Evolutionary conservation across 108 stramenopile species (phyloP), one percentile per base, ranked within the genome.

Genomic region (Halocafeteria seosinensis): DNA sequence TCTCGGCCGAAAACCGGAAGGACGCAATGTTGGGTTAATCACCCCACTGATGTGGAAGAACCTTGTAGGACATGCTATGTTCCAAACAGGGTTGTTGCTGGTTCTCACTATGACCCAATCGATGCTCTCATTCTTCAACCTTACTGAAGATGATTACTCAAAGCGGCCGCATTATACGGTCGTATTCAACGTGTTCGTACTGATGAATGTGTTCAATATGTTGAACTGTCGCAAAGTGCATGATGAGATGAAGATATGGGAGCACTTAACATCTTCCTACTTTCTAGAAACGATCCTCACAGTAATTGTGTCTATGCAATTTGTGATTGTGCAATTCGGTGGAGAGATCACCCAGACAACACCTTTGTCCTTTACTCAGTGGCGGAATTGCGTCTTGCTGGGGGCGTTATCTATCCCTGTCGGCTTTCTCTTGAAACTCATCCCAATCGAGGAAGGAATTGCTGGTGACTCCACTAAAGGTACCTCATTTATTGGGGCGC

Each of bases 161-260:
- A n/a, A n/a, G n/a, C n/a, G n/a, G n/a, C n/a, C n/a, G n/a, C 68
- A 69, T 37, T 3, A 3, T 26, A 53, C 68, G 13, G 17, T 63
- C 68, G 55, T 69, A 23, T 69, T 69, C 47, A 69, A 69, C 62
- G 47, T 38, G 17, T 69, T 69, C 63, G 47, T 69, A 32, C 55
- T 69, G 37, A 31, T 31, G 37, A 4, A 63, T 23, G 38, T 69
- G 6, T 63, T 63, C 35, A 69, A 69, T 37, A 37, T 47, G 29
- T 42, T 30, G 31, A 38, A 4, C 52, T 13, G 37, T 32, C 27
- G 52, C 50, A 69, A 50, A 26, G 5, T 69, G 47, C 37, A 50
- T 52, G 63, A 64, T 37, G 68, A 69, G 50, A 50, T 1, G 35
- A 53, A 63, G 37, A 11, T 38, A 36, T 63, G 63, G 51, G 25